phyloP scores from a whole-genome alignment of 257 asterid genomes.

The Galeopsis tetrahit region DNA sequence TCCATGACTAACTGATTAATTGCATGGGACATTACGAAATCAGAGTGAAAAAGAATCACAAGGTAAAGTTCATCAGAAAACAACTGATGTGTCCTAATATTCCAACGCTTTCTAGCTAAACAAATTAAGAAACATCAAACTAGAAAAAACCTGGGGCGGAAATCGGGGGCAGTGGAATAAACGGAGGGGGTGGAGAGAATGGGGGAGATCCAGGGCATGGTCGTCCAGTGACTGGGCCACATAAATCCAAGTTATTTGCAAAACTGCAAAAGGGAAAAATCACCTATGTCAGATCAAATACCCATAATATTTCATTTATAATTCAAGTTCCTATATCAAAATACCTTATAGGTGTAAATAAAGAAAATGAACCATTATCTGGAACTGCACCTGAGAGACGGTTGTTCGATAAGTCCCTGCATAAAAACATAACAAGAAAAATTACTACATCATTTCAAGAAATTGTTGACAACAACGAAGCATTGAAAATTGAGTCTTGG shows the following conservation, averaged over 20 bases:
- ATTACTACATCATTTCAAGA: constrained; percentile 9
- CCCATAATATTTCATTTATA: constrained; percentile 10
- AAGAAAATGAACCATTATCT: constrained; percentile 92
- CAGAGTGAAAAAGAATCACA: not conserved
- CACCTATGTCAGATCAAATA: constrained; percentile 31
- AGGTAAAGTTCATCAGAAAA: not conserved
- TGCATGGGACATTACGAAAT: not conserved
- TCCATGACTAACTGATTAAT: not conserved
- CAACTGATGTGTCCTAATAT: not conserved
- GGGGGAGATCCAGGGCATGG: constrained; percentile 99
- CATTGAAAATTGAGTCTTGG: constrained; percentile 11
- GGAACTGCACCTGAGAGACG: constrained; percentile 91
- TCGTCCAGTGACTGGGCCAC: constrained; percentile 95
- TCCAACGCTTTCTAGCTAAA: not conserved
- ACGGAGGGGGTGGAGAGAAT: constrained; percentile 99
- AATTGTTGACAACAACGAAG: not conserved
- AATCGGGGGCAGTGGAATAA: constrained; percentile 86
- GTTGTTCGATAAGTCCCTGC: constrained; percentile 94
- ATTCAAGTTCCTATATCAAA: constrained; percentile 18
- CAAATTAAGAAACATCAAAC: constrained; percentile 18
- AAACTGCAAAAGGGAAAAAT: constrained; percentile 57
- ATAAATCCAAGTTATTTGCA: constrained; percentile 88
- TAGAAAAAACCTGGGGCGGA: constrained; percentile 70
- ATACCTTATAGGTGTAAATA: constrained; percentile 95
- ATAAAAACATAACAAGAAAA: constrained; percentile 26